Evolutionary conservation across 2,329 filamentous ascomycete species (phyloP).

Genomic region (Delphinella strobiligena): DNA sequence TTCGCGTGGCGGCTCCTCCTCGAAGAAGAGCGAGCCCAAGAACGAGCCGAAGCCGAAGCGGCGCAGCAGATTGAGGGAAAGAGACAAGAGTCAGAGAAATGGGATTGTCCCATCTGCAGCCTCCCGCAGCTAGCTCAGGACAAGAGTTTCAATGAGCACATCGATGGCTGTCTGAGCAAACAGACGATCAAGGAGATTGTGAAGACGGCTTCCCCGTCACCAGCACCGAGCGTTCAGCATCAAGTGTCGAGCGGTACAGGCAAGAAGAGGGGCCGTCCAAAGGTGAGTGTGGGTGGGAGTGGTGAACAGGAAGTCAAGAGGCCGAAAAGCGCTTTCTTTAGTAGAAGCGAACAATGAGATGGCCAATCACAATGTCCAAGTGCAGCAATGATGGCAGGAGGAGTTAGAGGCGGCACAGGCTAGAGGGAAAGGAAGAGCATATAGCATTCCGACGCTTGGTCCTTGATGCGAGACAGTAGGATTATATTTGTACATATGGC

Average conservation of each 20-base stretch:
- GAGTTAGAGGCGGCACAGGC: too few relatives aligned
- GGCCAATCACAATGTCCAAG: too few relatives aligned
- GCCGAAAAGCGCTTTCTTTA: background rate
- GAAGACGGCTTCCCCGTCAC: conserved; percentile 32
- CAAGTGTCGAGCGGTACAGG: conserved; percentile 6
- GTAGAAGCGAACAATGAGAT: too few relatives aligned
- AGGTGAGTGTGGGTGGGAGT: background rate
- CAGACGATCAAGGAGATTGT: conserved; percentile 77
- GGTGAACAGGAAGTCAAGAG: background rate
- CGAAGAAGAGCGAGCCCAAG: conserved; percentile 15
- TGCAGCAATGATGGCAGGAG: too few relatives aligned
- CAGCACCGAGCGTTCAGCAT: conserved; percentile 6
- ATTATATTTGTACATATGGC: too few relatives aligned
- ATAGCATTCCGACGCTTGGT: too few relatives aligned
- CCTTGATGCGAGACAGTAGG: too few relatives aligned
- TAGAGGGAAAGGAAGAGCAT: too few relatives aligned
- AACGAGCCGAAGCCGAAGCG: conserved; percentile 9
- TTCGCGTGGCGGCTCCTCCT: conserved; percentile 21
- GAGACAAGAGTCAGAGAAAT: conserved; percentile 36
- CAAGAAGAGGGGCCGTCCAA: conserved; percentile 17
- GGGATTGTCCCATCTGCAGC: conserved; percentile 84
- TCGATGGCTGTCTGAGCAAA: conserved; percentile 80
- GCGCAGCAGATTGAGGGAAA: conserved; percentile 15
- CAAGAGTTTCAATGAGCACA: conserved; percentile 73
- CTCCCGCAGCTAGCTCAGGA: conserved; percentile 65